Evolutionary conservation across 306 rosid species (phyloP).

Genomic region (Myrica gale): DNA sequence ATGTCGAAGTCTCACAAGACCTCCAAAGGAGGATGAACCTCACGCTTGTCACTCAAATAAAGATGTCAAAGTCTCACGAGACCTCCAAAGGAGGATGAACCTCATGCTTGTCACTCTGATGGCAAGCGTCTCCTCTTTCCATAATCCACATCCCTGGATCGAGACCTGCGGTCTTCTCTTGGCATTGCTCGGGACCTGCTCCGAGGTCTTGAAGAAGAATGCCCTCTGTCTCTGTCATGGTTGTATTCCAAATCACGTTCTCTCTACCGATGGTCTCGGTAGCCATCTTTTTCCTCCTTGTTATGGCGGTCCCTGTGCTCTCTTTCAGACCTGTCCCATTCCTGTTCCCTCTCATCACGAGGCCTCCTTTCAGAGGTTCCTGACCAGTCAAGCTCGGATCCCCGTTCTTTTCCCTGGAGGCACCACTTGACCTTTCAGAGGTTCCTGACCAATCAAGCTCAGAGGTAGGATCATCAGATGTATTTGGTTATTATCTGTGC

Average conservation of each 20-base stretch:
- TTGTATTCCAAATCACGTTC: slow-evolving; percentile 42
- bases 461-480: neutral
- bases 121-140: slow-evolving; percentile 46
- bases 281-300: slow-evolving; percentile 43
- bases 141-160: slow-evolving; percentile 50
- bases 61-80: no score
- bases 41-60: no score
- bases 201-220: slow-evolving; percentile 41
- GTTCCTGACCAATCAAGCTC: no score
- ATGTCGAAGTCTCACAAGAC: neutral
- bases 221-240: slow-evolving; percentile 51
- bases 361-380: slow-evolving; percentile 86
- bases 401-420: slow-evolving; percentile 79
- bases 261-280: slow-evolving; percentile 41
- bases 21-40: no score
- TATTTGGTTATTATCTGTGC: neutral
- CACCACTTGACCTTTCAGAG: slow-evolving; percentile 80
- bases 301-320: slow-evolving; percentile 40
- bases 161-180: slow-evolving; percentile 41
- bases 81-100: no score
- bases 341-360: slow-evolving; percentile 83
- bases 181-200: slow-evolving; percentile 40
- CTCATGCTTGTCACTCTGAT: slow-evolving; percentile 32
- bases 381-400: slow-evolving; percentile 91
- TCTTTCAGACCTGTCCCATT: slow-evolving; percentile 54